These are phyloP conservation scores for Esteya vermicola DNA, from an alignment of 2,329 filamentous ascomycete species.

Conservation along the genomic window DNA sequence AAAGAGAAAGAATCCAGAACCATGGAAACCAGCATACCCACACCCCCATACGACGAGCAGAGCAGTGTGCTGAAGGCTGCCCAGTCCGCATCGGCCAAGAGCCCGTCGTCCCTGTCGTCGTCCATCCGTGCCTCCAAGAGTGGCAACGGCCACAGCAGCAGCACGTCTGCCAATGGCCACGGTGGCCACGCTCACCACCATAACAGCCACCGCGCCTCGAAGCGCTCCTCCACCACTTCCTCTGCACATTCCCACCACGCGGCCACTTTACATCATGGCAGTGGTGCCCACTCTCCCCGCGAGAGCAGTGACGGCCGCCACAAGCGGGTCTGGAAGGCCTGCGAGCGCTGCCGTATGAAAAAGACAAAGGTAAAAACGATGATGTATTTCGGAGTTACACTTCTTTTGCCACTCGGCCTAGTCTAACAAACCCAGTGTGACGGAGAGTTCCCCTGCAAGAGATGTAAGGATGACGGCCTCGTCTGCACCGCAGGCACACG, in stretches of 20 bases:
- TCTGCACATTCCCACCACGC: slow-evolving; percentile 16
- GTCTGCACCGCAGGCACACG: slow-evolving; percentile 49
- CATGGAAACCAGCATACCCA: slow-evolving; percentile 38
- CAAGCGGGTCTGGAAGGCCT: slow-evolving; percentile 54
- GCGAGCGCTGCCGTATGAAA: slow-evolving; percentile 53
- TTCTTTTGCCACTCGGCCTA: background rate
- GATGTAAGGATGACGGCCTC: slow-evolving; percentile 50
- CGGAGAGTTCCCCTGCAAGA: slow-evolving; percentile 51
- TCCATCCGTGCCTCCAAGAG: slow-evolving; percentile 9
- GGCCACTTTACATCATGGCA: background rate
- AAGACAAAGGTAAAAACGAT: slow-evolving; percentile 61
- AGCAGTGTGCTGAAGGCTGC: background rate
- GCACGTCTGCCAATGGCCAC: background rate
- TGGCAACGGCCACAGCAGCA: slow-evolving; percentile 10
- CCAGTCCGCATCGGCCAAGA: slow-evolving; percentile 19
- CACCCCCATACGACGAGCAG: slow-evolving; percentile 35
- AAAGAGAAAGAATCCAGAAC: background rate
- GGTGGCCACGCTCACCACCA: slow-evolving; percentile 7
- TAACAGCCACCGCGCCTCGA: slow-evolving; percentile 30
- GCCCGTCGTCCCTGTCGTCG: slow-evolving; percentile 23
- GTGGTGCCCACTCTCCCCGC: slow-evolving; percentile 13
- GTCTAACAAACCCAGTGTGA: slow-evolving; percentile 32
- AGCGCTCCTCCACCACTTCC: slow-evolving; percentile 23
- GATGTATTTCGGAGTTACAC: slow-evolving; percentile 22
- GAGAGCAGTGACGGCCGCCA: slow-evolving; percentile 37